Evolutionary conservation across 345 rosid species (phyloP).

Genomic region (Triadica sebifera): DNA sequence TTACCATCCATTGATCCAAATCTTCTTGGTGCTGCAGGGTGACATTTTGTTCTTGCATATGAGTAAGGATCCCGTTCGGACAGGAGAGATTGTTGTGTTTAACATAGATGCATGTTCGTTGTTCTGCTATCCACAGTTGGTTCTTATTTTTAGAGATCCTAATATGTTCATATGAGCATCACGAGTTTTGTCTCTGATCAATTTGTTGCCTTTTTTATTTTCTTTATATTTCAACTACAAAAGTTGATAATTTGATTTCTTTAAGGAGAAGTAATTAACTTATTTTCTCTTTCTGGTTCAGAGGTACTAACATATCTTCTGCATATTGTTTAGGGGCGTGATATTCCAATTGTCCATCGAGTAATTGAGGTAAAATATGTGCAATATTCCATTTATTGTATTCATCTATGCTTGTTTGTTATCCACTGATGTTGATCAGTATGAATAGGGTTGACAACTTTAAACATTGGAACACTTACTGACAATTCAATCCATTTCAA

Average conservation of each 20-base stretch:
- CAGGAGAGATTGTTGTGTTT: constrained; percentile 66
- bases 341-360: constrained; percentile 52
- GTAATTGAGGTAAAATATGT: constrained; percentile 40
- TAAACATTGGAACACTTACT: not conserved
- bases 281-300: not conserved
- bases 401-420: not conserved
- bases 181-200: not conserved
- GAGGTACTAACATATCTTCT: constrained; percentile 12
- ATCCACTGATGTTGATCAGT: not conserved
- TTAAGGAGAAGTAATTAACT: not conserved
- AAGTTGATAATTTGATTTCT: too few relatives aligned
- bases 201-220: not conserved
- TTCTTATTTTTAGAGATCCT: not conserved
- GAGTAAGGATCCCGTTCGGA: constrained; percentile 67
- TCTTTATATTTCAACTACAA: not conserved
- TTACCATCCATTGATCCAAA: not conserved
- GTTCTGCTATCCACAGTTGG: not conserved
- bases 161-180: not conserved
- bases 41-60: constrained; percentile 64
- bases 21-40: constrained; percentile 43
- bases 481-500: not conserved
- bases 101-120: constrained; percentile 47
- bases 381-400: constrained; percentile 1
- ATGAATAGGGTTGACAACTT: not conserved
- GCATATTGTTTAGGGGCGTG: constrained; percentile 31